Evolutionary conservation across 2,329 filamentous ascomycete genomes (phyloP), one percentile per base, ranked within the genome.

Genomic region (Chaetomiaceae sp.): DNA sequence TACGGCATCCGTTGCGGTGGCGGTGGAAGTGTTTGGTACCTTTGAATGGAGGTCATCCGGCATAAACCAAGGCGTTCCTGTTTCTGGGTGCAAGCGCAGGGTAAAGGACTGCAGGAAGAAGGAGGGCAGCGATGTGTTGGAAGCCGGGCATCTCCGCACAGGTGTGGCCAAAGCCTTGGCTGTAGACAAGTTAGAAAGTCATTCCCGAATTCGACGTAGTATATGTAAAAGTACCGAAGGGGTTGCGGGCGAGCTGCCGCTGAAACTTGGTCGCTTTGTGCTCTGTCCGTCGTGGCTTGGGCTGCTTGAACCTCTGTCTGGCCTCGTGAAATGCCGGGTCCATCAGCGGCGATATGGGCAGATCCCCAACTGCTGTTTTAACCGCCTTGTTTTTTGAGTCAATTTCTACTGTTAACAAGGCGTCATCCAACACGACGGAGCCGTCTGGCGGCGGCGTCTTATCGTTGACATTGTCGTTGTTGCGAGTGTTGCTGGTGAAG

Each of bases 41-140:
- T 50, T 55, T n/a, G 51, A 46, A 8, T 52, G 42, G 8, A 60
- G 50, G 17, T 48, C 54, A 9, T 53, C 27, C 0, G 83, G 83
- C 14, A 82, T 69, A 63, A 76, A 79, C 79, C 80, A 87, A 0
- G 75, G 69, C 2, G 68, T 59, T 0, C 65, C 62, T 0, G 77
- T 79, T 9, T 73, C 67, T 0, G 83, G 82, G 49, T 86, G 75
- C 1, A 68, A 62, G 12, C 82, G 68, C 2, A 82, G 60, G 23
- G 75, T 73, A 53, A 89, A 82, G 27, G 78, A 71, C 48, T 86
- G 78, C 4, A 88, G 68, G 62, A 89, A 85, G 60, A 76, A 81
- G 13, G 65, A 66, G 1, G 86, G 86, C 6, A 88, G 65, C 1
- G 62, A 61, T 0, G 65, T 62, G 0, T 60, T 54, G 1, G 82